A percentile compares a stretch with the other conserved stretches of the same genome.
These are phyloP conservation scores for Pythium periplocum DNA, from an alignment of 352 stramenopile species.

Conservation along the genomic window DNA sequence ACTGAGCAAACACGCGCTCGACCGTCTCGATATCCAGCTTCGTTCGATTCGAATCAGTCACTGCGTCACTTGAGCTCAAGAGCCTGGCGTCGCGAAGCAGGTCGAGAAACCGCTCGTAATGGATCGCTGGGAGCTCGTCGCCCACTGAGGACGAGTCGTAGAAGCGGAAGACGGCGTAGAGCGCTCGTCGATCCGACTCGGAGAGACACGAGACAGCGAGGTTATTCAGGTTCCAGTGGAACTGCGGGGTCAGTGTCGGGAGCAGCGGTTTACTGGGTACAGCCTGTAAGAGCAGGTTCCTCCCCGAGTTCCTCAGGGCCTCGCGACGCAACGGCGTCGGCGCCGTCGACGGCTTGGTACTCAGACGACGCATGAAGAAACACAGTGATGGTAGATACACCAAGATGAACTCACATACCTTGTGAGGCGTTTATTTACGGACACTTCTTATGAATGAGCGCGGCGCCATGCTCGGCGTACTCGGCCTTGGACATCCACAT, in stretches of 20 bases:
- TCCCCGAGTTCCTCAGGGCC: background rate
- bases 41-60: background rate
- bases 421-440: conserved; percentile 19
- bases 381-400: no score
- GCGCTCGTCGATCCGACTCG: conserved; percentile 21
- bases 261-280: background rate
- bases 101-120: conserved; percentile 31
- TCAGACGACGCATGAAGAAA: background rate
- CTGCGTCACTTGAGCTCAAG: conserved; percentile 6
- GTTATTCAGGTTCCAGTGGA: conserved; percentile 57
- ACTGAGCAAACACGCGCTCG: conserved; percentile 48
- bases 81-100: conserved; percentile 36
- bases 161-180: conserved; percentile 54
- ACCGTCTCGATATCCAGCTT: conserved; percentile 12
- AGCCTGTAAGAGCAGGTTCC: background rate
- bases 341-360: conserved; percentile 10
- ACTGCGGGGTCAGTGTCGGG: conserved; percentile 25
- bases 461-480: conserved; percentile 96
- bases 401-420: no score
- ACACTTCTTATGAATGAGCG: conserved; percentile 98
- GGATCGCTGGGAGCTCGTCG: conserved; percentile 44
- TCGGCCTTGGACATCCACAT: conserved; percentile 99
- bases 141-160: conserved; percentile 50
- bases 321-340: conserved; percentile 1
- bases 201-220: conserved; percentile 24